Evolutionary conservation across 2,329 filamentous ascomycete genomes (phyloP).

Genomic region (Hypomyces rosellus): DNA sequence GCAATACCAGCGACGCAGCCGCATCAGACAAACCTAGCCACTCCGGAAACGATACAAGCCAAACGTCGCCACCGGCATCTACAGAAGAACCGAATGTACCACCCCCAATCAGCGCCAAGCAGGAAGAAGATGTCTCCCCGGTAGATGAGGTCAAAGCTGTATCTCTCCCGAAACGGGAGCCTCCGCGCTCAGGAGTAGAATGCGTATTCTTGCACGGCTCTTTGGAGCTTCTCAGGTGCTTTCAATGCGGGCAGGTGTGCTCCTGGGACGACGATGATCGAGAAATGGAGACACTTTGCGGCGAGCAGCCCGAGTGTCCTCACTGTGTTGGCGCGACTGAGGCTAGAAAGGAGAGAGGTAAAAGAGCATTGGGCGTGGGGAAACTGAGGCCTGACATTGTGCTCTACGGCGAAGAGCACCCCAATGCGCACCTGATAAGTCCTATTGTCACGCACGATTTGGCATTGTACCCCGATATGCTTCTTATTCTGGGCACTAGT

Average conservation of each 20-base stretch:
- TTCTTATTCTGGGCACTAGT: constrained; percentile 66
- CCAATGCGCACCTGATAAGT: constrained; percentile 60
- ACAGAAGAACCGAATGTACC: background rate
- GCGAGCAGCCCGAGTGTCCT: constrained; percentile 61
- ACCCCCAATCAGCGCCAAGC: constrained; percentile 1
- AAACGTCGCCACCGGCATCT: background rate
- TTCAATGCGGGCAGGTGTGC: constrained; percentile 50
- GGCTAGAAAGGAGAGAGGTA: constrained; percentile 57
- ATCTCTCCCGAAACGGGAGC: constrained; percentile 19
- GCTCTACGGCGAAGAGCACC: constrained; percentile 68
- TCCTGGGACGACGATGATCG: constrained; percentile 54
- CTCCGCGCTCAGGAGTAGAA: constrained; percentile 43
- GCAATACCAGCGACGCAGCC: constrained; percentile 14
- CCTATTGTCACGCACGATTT: constrained; percentile 64
- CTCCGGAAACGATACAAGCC: constrained; percentile 7
- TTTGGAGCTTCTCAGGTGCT: constrained; percentile 58
- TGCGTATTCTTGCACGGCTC: constrained; percentile 69
- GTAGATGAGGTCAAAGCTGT: constrained; percentile 15
- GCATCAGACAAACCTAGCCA: constrained; percentile 18
- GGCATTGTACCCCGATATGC: constrained; percentile 55
- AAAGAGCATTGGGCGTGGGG: constrained; percentile 60
- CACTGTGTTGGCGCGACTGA: constrained; percentile 57
- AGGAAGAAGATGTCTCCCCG: constrained; percentile 16
- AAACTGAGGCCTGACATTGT: constrained; percentile 67
- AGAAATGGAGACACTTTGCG: constrained; percentile 52